Conservation (phyloP, 78 protist genomes). For the Dictyostelium citrinum region DNA sequence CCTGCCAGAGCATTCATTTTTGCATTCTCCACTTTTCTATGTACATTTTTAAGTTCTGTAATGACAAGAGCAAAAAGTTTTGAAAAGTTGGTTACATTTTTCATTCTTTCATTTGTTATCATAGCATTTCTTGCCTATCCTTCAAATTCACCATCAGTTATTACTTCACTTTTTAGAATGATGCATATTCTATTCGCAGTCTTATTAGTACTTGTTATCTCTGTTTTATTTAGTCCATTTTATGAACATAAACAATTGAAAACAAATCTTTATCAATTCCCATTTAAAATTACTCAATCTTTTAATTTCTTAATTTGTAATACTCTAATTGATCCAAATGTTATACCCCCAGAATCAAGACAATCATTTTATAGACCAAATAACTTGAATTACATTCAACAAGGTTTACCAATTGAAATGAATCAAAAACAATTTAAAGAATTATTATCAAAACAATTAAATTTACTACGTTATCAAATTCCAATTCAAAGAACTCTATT, state of each 20-base stretch:
- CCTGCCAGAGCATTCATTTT: constrained; percentile 20
- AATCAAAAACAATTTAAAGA: neutral
- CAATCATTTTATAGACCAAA: neutral
- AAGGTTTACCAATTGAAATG: neutral
- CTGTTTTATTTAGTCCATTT: neutral
- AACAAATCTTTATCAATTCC: neutral
- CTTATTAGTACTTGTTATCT: neutral
- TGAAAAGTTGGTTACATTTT: neutral
- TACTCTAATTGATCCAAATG: neutral
- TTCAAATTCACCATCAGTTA: neutral
- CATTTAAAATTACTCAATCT: neutral
- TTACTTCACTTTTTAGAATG: constrained; percentile 12
- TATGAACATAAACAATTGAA: constrained; percentile 4
- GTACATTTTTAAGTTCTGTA: neutral
- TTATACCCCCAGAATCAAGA: neutral
- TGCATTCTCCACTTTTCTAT: neutral
- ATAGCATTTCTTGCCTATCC: constrained; percentile 3
- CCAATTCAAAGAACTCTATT: neutral
- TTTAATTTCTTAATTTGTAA: constrained; percentile 9
- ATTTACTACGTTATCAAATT: neutral
- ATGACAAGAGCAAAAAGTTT: neutral
- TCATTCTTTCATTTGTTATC: neutral
- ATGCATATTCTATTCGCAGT: constrained; percentile 22
- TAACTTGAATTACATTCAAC: neutral
- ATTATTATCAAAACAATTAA: neutral